A percentile compares a stretch with the other conserved stretches of the same genome.
phyloP scores from a whole-genome alignment of 2,329 filamentous ascomycete genomes.

The Aspergillus ruber region DNA sequence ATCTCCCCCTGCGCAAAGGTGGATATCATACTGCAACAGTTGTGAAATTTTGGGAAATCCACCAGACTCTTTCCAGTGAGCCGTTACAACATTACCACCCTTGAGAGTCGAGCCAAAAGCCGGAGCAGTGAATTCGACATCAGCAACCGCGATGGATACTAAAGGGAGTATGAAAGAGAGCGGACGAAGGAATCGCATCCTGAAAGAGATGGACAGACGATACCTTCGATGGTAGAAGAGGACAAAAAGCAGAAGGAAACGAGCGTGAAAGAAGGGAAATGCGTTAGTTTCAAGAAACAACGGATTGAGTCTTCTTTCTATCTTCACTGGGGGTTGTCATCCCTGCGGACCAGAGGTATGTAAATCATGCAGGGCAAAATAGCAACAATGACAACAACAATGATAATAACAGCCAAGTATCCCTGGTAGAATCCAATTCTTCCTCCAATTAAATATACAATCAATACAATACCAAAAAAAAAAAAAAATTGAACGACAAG shows the following conservation, averaged over 20 bases:
- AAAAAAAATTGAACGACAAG: too few species aligned
- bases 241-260: background rate
- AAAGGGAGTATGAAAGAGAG: constrained; percentile 33
- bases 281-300: background rate
- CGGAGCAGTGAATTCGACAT: constrained; percentile 50
- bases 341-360: constrained; percentile 6
- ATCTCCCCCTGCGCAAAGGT: constrained; percentile 57
- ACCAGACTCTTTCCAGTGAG: constrained; percentile 54
- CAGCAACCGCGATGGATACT: constrained; percentile 42
- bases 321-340: background rate
- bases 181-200: constrained; percentile 21
- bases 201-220: constrained; percentile 7
- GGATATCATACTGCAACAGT: constrained; percentile 51
- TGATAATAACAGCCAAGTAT: background rate
- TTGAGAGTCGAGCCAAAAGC: constrained; percentile 45
- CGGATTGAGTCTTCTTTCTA: background rate
- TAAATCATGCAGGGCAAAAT: background rate
- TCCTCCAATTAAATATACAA: too few species aligned
- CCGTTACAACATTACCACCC: constrained; percentile 45
- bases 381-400: background rate
- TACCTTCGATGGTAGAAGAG: background rate
- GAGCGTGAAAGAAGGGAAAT: constrained; percentile 2
- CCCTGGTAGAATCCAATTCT: too few species aligned
- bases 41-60: constrained; percentile 44
- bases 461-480: too few species aligned